Percentiles rank a stretch among this genome's conserved stretches.
phyloP scores from a whole-genome alignment of 2,329 filamentous ascomycete species.

The Xylariaceae sp. region DNA sequence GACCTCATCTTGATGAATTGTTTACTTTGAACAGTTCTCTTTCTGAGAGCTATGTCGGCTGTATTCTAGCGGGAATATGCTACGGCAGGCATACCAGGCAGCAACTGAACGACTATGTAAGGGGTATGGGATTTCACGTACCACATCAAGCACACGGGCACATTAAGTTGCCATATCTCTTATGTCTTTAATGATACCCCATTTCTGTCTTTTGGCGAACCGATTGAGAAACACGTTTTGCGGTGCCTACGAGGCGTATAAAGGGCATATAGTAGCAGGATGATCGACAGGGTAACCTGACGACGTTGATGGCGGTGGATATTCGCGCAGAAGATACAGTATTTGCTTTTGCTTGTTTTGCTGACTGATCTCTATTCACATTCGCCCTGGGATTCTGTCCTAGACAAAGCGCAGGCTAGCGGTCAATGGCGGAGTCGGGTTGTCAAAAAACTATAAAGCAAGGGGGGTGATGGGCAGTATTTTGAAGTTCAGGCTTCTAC shows the following conservation, averaged over 20 bases:
- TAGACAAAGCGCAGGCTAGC: not conserved
- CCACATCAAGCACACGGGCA: slow-evolving; percentile 13
- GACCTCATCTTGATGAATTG: not conserved
- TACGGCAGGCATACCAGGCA: not conserved
- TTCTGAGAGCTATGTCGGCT: no score
- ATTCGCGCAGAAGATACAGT: not conserved
- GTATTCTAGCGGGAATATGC: no score
- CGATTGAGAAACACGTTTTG: slow-evolving; percentile 8
- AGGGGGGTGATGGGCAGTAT: no score
- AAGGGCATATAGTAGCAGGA: no score
- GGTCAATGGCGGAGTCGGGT: not conserved
- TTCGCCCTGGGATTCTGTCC: not conserved
- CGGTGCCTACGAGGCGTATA: not conserved
- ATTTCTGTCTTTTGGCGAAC: slow-evolving; percentile 8
- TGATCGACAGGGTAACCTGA: not conserved
- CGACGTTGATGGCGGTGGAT: not conserved
- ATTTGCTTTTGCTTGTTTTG: not conserved
- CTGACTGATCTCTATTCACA: not conserved
- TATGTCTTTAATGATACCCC: slow-evolving; percentile 25
- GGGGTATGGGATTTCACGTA: not conserved
- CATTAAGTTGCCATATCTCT: slow-evolving; percentile 8
- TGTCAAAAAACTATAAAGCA: no score
- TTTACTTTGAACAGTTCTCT: not conserved
- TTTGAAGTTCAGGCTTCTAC: no score
- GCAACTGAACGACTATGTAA: not conserved